Base-by-base conservation (phyloP, 1,284 basidiomycete genomes). In the Neolentinus lepideus region DNA sequence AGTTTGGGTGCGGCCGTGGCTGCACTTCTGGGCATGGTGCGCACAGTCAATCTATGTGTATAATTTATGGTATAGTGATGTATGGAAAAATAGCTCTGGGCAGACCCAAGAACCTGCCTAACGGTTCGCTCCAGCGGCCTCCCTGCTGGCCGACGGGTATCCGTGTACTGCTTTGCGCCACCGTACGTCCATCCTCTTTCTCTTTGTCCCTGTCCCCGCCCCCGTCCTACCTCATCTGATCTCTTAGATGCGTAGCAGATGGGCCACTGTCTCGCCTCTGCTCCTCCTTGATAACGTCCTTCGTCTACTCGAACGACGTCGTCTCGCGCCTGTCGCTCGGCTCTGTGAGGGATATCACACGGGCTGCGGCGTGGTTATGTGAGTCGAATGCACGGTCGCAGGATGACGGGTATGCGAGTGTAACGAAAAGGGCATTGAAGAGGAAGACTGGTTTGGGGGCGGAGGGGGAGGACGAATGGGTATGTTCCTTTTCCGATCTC, bases 1-100 rank as follows among this genome's bases (percentile, higher is more conserved):
- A 92, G 90, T 65, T 76, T 96, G 2, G 93, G 94, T 9, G 92
- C 92, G 3, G 93, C 91, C 0, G 89, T 94, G 0, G 88, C 88
- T 10, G 78, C 83, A 1, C 71, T 92, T 11, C 72, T 92, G n/a
- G 88, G 84, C 35, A 69, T 93, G 68, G 85, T 86, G 61, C 64
- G 80, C 71, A 2, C 3, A 52, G 24, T 47, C 48, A 59, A 45
- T 52, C n/a, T 35, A 21, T 47, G 45, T 25, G 11, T 35, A 45
- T 59, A 38, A n/a, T n/a, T n/a, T n/a, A n/a, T n/a, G 56, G 53
- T 24, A 10, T n/a, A 19, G 33, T 9, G 33, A 9, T 35, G 33
- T 35, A 35, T 16, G 9, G 33, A 35, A 9, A 35, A 26, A 29
- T 53, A 90, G 88, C 88, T 90, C 79, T 93, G 91, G 91, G 88